Conservation (phyloP, 192 early-diverging fungal genomes). For the Coemansia sp. region DNA sequence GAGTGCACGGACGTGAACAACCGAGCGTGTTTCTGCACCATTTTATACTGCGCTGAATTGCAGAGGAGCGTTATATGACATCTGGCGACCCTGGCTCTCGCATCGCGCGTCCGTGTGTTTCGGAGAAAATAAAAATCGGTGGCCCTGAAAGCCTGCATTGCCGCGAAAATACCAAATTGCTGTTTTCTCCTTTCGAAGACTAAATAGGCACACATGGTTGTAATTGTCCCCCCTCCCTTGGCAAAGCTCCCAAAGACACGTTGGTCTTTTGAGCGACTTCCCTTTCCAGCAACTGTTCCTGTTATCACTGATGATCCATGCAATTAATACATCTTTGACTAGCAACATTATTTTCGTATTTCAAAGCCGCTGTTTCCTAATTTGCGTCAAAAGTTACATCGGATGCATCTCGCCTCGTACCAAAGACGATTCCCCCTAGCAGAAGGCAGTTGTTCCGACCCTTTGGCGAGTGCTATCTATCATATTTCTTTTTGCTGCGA, state of each 20-base stretch:
- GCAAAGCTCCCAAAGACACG: background rate
- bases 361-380: too few species aligned
- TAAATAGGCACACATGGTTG: background rate
- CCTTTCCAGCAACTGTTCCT: background rate
- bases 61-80: background rate
- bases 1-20: background rate
- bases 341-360: too few species aligned
- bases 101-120: background rate
- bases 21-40: background rate
- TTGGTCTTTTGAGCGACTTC: background rate
- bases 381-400: background rate
- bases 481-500: background rate
- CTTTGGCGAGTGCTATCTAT: background rate
- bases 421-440: background rate
- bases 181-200: background rate
- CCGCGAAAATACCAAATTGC: background rate
- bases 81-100: background rate
- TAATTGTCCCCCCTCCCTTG: background rate
- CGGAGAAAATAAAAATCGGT: background rate
- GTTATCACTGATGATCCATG: too few species aligned
- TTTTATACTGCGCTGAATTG: background rate
- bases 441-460: slow-evolving; percentile 2
- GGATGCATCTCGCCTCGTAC: background rate
- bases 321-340: too few species aligned
- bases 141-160: background rate